Evolutionary conservation across 192 early-diverging fungal genomes (phyloP).

Genomic region (Coemansia sp.): DNA sequence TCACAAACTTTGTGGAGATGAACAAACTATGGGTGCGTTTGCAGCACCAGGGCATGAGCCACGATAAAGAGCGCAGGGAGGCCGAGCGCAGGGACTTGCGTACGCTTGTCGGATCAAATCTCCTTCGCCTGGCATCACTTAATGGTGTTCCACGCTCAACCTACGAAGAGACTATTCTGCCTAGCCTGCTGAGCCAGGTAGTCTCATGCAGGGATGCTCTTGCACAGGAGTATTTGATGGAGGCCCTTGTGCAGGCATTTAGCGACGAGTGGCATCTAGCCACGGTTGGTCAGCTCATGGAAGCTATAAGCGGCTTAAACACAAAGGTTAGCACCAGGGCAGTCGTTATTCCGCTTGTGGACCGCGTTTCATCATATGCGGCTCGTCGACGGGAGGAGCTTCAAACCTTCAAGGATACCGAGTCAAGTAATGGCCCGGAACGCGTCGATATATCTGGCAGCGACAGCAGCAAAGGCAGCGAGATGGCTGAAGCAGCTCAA

Average conservation of each 20-base stretch:
- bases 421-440: background rate
- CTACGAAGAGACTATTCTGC: conserved; percentile 87
- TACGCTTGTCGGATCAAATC: conserved; percentile 94
- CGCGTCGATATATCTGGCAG: background rate
- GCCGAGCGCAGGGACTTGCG: conserved; percentile 93
- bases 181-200: conserved; percentile 92
- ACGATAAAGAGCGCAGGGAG: conserved; percentile 94
- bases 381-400: conserved; percentile 72
- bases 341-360: conserved; percentile 94
- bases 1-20: conserved; percentile 99
- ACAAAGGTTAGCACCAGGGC: conserved; percentile 95
- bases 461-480: background rate
- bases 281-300: conserved; percentile 84
- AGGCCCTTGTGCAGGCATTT: conserved; percentile 98
- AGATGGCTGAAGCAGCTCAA: background rate
- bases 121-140: conserved; percentile 91
- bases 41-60: conserved; percentile 93
- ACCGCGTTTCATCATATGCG: conserved; percentile 91
- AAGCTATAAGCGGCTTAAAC: conserved; percentile 87
- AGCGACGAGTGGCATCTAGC: conserved; percentile 95
- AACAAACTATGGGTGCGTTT: conserved; percentile 99
- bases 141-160: conserved; percentile 81
- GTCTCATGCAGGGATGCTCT: conserved; percentile 96
- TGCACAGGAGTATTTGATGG: conserved; percentile 99
- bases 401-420: conserved; percentile 42